Conservation (phyloP, 2,329 filamentous ascomycete species). For the Exophiala sideris region DNA sequence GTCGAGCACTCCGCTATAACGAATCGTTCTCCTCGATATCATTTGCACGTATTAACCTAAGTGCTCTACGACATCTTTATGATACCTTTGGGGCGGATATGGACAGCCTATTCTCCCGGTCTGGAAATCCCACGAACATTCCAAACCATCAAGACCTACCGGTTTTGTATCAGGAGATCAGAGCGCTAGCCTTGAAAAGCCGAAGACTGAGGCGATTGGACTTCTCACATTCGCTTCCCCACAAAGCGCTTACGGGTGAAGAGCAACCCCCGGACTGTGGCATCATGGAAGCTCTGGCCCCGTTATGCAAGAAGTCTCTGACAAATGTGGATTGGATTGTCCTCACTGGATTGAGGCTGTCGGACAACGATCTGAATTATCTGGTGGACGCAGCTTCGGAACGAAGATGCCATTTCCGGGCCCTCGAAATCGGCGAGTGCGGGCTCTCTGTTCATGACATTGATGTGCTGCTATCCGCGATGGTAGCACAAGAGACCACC, state of each 20-base stretch:
- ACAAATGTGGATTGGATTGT: slow-evolving; percentile 70
- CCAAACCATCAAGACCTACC: slow-evolving; percentile 55
- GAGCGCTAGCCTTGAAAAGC: slow-evolving; percentile 64
- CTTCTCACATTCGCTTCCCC: slow-evolving; percentile 53
- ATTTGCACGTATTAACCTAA: slow-evolving; percentile 62
- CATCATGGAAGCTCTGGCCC: slow-evolving; percentile 66
- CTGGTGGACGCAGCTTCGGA: slow-evolving; percentile 67
- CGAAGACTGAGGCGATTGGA: slow-evolving; percentile 61
- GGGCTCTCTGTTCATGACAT: slow-evolving; percentile 48
- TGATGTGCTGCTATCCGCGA: slow-evolving; percentile 60
- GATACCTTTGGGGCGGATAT: slow-evolving; percentile 61
- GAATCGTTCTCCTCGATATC: slow-evolving; percentile 66
- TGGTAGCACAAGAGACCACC: slow-evolving; percentile 63
- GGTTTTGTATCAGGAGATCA: slow-evolving; percentile 65
- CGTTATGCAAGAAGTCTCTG: slow-evolving; percentile 62
- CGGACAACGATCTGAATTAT: slow-evolving; percentile 65
- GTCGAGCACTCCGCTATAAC: slow-evolving; percentile 67
- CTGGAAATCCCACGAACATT: slow-evolving; percentile 53
- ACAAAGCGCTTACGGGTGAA: slow-evolving; percentile 6
- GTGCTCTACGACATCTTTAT: slow-evolving; percentile 59
- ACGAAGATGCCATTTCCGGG: slow-evolving; percentile 61
- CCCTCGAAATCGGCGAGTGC: slow-evolving; percentile 65
- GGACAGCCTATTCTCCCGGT: slow-evolving; percentile 59
- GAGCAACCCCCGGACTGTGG: slow-evolving; percentile 61
- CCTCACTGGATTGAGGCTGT: slow-evolving; percentile 66